Percentiles rank a stretch among this genome's conserved stretches.
phyloP scores from a whole-genome alignment of 73 alveolate species.

The Loxodes magnus region DNA sequence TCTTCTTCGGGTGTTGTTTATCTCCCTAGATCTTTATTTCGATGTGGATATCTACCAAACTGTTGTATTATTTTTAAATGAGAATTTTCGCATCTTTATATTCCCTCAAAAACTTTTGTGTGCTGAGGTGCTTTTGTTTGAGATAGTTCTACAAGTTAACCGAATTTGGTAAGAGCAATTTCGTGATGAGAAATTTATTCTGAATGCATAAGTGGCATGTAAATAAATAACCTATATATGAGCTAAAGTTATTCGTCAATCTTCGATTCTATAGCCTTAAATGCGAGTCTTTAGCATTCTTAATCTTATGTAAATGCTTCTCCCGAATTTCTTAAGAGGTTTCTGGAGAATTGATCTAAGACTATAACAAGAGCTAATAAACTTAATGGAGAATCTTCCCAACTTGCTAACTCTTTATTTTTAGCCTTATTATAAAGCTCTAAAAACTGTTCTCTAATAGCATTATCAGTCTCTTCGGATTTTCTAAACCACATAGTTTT shows the following conservation, averaged over 20 bases:
- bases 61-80: no score
- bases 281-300: no score
- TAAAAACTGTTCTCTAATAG: conserved; percentile 7
- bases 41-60: conserved; percentile 70
- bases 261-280: no score
- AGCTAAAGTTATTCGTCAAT: no score
- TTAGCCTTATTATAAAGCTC: conserved; percentile 10
- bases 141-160: no score
- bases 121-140: no score
- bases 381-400: conserved; percentile 22
- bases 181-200: no score
- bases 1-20: conserved; percentile 47
- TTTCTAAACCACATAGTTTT: conserved; percentile 10
- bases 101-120: no score
- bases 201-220: no score
- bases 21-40: conserved; percentile 55
- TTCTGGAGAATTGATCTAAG: conserved; percentile 37
- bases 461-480: conserved; percentile 11
- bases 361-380: conserved; percentile 34
- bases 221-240: no score
- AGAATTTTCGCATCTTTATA: no score
- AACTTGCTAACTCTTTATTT: conserved; percentile 23
- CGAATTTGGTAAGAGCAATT: no score
- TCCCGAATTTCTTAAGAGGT: conserved; percentile 19
- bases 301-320: conserved; percentile 31